Conservation (phyloP, 1,284 basidiomycete genomes). For the Ganoderma leucocontextum region DNA sequence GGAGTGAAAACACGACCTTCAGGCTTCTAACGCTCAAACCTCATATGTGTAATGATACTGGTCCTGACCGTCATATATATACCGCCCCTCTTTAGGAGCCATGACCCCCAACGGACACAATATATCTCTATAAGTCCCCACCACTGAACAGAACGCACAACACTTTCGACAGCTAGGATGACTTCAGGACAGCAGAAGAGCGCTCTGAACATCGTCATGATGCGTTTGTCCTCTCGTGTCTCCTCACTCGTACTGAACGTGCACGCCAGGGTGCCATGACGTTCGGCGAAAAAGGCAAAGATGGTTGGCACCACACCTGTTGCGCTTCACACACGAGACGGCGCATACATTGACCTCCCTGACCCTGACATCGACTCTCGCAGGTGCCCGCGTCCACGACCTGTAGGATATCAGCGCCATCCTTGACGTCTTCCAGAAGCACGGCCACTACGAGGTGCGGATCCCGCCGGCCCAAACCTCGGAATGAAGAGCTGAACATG, state of each 20-base stretch:
- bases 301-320: constrained; percentile 24
- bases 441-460: constrained; percentile 60
- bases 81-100: not conserved
- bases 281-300: constrained; percentile 39
- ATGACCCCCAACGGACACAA: not conserved
- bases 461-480: not conserved
- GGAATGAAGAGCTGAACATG: too few relatives aligned
- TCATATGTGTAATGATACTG: not conserved
- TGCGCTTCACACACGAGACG: not conserved
- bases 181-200: constrained; percentile 43
- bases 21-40: not conserved
- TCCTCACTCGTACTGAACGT: not conserved
- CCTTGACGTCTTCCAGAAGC: constrained; percentile 62
- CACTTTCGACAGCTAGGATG: constrained; percentile 16
- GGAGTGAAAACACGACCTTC: not conserved
- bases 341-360: not conserved
- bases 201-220: constrained; percentile 53
- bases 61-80: not conserved
- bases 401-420: constrained; percentile 60
- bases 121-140: not conserved
- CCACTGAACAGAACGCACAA: not conserved
- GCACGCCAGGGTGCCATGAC: constrained; percentile 44
- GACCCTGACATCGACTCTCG: not conserved
- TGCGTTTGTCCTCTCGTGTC: constrained; percentile 16
- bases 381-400: constrained; percentile 57